A percentile compares a stretch with the other conserved stretches of the same genome.
Evolutionary conservation across 1,284 basidiomycete species (phyloP).

Genomic region (Heimioporus retisporus): DNA sequence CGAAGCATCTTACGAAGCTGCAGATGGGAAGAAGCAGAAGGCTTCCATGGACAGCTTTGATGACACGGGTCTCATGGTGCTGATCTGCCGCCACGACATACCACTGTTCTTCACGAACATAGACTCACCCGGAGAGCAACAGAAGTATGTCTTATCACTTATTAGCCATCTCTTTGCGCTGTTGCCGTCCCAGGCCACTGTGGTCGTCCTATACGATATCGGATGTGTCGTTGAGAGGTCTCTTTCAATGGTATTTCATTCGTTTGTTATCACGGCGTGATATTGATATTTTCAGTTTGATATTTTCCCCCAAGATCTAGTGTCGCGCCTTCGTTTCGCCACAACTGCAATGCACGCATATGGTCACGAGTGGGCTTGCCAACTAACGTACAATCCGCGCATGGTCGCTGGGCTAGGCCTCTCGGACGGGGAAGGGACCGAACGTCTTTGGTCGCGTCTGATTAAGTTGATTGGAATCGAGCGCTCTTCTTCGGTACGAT

Average conservation of each 20-base stretch:
- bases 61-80: conserved; percentile 30
- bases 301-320: background rate
- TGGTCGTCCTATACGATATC: background rate
- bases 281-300: background rate
- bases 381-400: background rate
- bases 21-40: background rate
- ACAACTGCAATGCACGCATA: background rate
- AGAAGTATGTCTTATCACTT: conserved; percentile 49
- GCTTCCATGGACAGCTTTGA: conserved; percentile 14
- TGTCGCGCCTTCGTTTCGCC: background rate
- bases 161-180: conserved; percentile 22
- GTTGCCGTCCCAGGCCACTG: background rate
- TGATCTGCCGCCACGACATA: background rate
- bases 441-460: background rate
- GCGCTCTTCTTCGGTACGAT: background rate
- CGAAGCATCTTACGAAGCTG: background rate
- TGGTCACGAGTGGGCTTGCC: background rate
- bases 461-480: conserved; percentile 11
- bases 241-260: background rate
- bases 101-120: background rate
- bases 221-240: background rate
- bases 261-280: no score
- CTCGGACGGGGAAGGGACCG: conserved; percentile 1
- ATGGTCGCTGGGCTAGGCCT: background rate
- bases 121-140: conserved; percentile 16